Base-by-base conservation (phyloP, 768 basidiomycete species). In the Suillus bovinus region DNA sequence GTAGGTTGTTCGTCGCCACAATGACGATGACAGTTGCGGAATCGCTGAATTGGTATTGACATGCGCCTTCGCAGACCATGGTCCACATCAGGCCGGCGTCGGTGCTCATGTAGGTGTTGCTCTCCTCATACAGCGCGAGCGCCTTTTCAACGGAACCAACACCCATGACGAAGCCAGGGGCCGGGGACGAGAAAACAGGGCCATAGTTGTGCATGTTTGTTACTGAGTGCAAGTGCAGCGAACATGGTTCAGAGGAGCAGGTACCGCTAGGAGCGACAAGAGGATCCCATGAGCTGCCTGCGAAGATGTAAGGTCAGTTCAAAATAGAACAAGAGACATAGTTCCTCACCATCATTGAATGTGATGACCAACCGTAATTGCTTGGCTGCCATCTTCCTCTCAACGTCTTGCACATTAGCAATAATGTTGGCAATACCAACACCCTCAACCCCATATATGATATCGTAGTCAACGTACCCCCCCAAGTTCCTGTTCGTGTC, bases 31-130 rank as follows among this genome's bases (percentile, higher is more conserved):
- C 84, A 68, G 90, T 90, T 0, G 84, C 97, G 69, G 83, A 82
- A 69, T 97, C 97, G 6, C 97, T 96, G 72, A 99, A 96, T 76
- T 99, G 95, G 70, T 98, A 98, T 76, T 95, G 94, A 71, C 94
- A 89, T 0, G 96, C 91, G 27, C 89, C 87, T 58, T 75, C 77
- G 47, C 79, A 79, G 10, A 89, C 81, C 90, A 93, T 93, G 27
- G 69, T 76, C 96, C 97, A 99, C 5, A 85, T 85, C 16, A 94
- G 67, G 1, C 97, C 97, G 0, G 89, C 95, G 69, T 99, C 93
- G 0, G 83, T 89, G 67, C 93, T 96, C 63, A 99, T 73, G 80
- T 97, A 99, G 0, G 96, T 98, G 69, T 97, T 94, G 69, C 91
- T 88, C 42, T 97, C 89, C 49, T 90, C 86, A 68, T 98, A 98